Evolutionary conservation across 2,329 filamentous ascomycete genomes (phyloP).

Genomic region (Byssochlamys sp.): DNA sequence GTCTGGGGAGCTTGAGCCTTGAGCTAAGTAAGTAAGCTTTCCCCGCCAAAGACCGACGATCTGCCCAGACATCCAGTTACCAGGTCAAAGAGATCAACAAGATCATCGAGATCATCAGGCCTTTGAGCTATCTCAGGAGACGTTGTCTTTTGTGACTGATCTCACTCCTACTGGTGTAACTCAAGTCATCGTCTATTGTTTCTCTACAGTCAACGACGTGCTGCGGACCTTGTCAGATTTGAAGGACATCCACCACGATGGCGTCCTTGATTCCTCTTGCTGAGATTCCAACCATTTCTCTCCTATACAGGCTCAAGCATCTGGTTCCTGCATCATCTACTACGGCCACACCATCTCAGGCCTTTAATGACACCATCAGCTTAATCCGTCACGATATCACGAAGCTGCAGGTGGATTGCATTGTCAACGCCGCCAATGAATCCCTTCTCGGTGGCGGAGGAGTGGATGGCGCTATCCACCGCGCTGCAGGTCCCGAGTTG

Average conservation of each 20-base stretch:
- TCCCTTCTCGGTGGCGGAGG: conserved; percentile 78
- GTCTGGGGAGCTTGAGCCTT: background rate
- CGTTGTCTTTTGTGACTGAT: background rate
- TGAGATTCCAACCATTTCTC: conserved; percentile 36
- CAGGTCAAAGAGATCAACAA: background rate
- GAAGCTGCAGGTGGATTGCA: conserved; percentile 63
- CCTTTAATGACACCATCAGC: conserved; percentile 48
- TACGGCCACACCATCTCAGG: conserved; percentile 35
- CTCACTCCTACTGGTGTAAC: background rate
- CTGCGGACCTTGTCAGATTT: background rate
- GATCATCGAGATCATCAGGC: background rate
- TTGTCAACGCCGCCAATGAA: conserved; percentile 86
- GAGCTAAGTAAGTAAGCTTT: background rate
- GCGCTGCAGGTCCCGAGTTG: conserved; percentile 63
- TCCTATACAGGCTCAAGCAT: conserved; percentile 54
- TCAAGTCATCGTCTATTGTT: background rate
- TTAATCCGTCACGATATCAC: conserved; percentile 74
- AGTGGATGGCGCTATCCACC: conserved; percentile 79
- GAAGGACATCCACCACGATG: background rate
- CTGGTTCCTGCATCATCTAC: conserved; percentile 30
- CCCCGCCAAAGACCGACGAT: background rate
- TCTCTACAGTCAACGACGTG: background rate
- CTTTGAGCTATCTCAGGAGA: background rate
- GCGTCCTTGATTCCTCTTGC: conserved; percentile 13
- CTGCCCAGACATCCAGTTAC: background rate